Base-by-base conservation (phyloP, 2,329 filamentous ascomycete species). In the Hymenoscyphus occultus region DNA sequence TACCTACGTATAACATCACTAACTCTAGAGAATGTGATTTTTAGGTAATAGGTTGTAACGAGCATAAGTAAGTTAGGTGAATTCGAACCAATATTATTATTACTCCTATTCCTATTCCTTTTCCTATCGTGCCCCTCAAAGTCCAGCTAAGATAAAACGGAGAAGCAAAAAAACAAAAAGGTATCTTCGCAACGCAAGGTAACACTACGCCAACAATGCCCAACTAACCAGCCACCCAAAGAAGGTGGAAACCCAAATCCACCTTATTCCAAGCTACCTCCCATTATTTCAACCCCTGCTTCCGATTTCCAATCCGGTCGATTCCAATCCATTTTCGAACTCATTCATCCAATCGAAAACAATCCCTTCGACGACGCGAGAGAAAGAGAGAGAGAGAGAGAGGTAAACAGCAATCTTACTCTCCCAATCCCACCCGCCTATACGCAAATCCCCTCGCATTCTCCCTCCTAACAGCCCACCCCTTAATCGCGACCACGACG, bases 401-500 rank as follows among this genome's bases (percentile, higher is more conserved):
- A 31, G 19, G 9, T 6, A 51, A 51, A 51, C 7, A 51, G 5
- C 28, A 14, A 9, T 13, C 14, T n/a, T 14, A 2, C 12, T 5
- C 12, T 3, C 10, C n/a, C 45, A 2, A 12, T n/a, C n/a, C 45
- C n/a, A 51, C 7, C 19, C 28, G 28, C 28, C 22, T 28, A 1
- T 12, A 28, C 9, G 2, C 6, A 54, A 12, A 12, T 9, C 19
- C 22, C n/a, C n/a, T 2, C 19, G 19, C 45, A 28, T 67, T 69
- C 48, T 81, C 77, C 65, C 76, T 80, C 72, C 78, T 80, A 16
- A 86, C 78, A 4, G 92, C 92, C 92, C 92, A 96, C 32, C 93
- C 93, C 78, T 97, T 97, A 75, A 97, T 79, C 32, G 92, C 90
- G 66, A 97, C 85, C 12, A 90, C 80, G 35, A 93, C 74, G 22